phyloP scores from a whole-genome alignment of 345 rosid genomes.

The Rhodamnia argentea region DNA sequence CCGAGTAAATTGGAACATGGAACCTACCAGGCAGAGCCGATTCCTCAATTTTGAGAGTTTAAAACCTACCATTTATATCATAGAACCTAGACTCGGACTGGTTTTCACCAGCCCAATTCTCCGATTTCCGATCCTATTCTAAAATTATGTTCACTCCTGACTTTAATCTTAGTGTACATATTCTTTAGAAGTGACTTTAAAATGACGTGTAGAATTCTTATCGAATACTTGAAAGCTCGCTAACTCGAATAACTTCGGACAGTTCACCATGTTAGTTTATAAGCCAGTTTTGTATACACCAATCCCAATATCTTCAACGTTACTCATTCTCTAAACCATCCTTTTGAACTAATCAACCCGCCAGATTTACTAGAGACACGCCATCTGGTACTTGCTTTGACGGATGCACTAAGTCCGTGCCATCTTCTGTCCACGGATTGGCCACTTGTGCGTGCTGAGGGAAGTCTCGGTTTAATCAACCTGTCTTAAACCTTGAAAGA shows the following conservation, averaged over 20 bases:
- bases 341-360: neutral
- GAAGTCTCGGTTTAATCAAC: neutral
- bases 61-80: no score
- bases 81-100: no score
- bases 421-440: neutral
- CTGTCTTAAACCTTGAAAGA: neutral
- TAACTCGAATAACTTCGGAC: neutral
- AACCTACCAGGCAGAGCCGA: no score
- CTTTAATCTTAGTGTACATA: no score
- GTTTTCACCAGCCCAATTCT: no score
- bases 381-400: neutral
- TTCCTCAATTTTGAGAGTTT: no score
- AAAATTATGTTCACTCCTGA: no score
- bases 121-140: no score
- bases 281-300: neutral
- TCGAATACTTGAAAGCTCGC: neutral
- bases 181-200: no score
- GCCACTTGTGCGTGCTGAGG: neutral
- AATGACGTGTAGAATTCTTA: neutral
- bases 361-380: neutral
- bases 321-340: neutral
- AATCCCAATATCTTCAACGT: neutral
- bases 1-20: no score
- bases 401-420: neutral
- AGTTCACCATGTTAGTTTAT: neutral